Evolutionary conservation across 352 stramenopile genomes (phyloP), one percentile per base, ranked within the genome.

Genomic region (Pythium aquatile): DNA sequence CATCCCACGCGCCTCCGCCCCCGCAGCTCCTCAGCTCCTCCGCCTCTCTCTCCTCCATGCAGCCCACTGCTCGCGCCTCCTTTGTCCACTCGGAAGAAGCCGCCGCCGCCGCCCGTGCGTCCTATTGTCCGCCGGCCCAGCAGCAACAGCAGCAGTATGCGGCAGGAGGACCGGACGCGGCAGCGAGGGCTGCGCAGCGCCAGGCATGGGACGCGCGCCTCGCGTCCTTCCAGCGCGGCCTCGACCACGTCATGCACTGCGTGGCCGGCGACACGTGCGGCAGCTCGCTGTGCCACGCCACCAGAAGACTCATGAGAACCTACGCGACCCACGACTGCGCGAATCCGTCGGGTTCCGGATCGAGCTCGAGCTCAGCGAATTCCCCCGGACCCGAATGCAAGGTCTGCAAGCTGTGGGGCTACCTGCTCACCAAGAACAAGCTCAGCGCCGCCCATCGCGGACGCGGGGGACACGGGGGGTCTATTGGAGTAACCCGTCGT

Each of bases 321-420:
- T 87, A 86, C 63, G 68, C 69, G 62, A 88, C 66, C 30, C 83
- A 92, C 65, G 71, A 77, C 70, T 92, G 83, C 65, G 62, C 69
- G 30, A 72, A 71, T 42, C 55, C 39, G 2, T 57, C 51, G 32
- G 54, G 44, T 16, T 29, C 51, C 29, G 56, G 44, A 14, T 29
- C 46, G 20, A 58, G 24, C 14, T 29, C 59, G 2, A 39, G 49
- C 3, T 32, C 49, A n/a, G 33, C 40, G 11, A 62, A 42, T 53
- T 26, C 55, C 26, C 24, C 4, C 40, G 14, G 37, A 10, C 9
- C 14, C 26, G 70, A 87, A 51, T 91, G 83, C 73, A 83, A 85
- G 55, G 83, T 90, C n/a, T 92, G 83, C 81, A 86, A 81, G 71
- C 76, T 92, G 33, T 92, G 81, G 81, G 63, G 76, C 32, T 85